Evolutionary conservation across 495 filamentous ascomycete genomes (phyloP).

Genomic region (Xylaria acuta): DNA sequence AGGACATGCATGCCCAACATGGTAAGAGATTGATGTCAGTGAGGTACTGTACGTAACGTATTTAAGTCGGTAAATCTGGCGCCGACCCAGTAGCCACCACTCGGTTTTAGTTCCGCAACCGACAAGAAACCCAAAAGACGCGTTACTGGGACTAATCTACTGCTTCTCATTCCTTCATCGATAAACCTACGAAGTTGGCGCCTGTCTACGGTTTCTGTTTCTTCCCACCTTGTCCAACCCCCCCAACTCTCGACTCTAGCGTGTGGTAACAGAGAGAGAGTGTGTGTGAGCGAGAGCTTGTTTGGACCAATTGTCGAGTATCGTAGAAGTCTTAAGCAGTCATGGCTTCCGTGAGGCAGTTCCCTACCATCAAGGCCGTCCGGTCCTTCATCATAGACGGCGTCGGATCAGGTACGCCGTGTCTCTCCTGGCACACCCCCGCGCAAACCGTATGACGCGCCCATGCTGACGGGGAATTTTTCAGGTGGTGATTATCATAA

Average conservation of each 20-base stretch:
- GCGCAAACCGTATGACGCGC: neutral
- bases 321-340: neutral
- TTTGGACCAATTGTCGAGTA: neutral
- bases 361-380: constrained; percentile 79
- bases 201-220: neutral
- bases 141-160: neutral
- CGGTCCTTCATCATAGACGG: constrained; percentile 83
- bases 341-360: constrained; percentile 57
- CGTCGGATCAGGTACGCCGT: constrained; percentile 71
- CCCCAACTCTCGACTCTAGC: neutral
- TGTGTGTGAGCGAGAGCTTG: neutral
- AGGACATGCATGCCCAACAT: neutral
- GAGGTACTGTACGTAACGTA: neutral
- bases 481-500: constrained; percentile 94
- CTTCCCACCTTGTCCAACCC: neutral
- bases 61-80: constrained; percentile 19
- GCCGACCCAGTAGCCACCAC: constrained; percentile 13
- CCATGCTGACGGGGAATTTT: constrained; percentile 4
- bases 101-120: constrained; percentile 4
- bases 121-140: neutral
- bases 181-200: neutral
- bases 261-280: neutral
- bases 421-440: neutral
- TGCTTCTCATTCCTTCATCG: neutral
- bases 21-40: neutral